phyloP scores from a whole-genome alignment of 2,329 filamentous ascomycete species.

The Cladophialophora bantiana region DNA sequence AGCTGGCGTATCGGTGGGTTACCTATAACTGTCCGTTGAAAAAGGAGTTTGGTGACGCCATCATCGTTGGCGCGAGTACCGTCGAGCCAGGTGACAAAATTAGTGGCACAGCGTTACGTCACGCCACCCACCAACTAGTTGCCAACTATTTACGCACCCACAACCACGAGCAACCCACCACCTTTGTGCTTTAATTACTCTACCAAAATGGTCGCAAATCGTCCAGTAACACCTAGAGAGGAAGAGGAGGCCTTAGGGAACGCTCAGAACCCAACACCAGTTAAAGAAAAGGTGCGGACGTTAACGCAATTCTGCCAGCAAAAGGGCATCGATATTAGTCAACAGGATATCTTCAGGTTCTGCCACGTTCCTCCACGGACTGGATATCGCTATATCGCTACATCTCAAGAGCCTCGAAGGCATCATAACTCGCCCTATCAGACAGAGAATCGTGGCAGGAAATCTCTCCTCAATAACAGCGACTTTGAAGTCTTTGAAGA shows the following conservation, averaged over 20 bases:
- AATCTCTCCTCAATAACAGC: background rate
- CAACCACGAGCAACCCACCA: background rate
- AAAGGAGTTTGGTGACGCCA: no score
- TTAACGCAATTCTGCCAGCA: background rate
- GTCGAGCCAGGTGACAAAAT: no score
- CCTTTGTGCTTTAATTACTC: background rate
- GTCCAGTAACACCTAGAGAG: constrained; percentile 4
- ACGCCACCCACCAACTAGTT: no score
- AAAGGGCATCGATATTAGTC: background rate
- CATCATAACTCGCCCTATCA: constrained; percentile 1
- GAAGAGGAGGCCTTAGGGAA: background rate
- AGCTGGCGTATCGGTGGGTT: no score
- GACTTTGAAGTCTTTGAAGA: constrained; percentile 2
- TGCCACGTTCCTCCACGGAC: background rate
- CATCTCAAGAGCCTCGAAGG: background rate
- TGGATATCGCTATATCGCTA: background rate
- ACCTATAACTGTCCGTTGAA: no score
- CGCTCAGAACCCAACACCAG: background rate
- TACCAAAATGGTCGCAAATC: background rate
- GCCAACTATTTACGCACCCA: background rate
- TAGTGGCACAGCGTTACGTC: no score
- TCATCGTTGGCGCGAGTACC: no score
- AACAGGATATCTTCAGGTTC: background rate
- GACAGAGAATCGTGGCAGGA: background rate
- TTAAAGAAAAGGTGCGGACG: background rate